Evolutionary conservation across 495 filamentous ascomycete species (phyloP), one percentile per base, ranked within the genome.

Genomic region (Parathielavia hyrcaniae): DNA sequence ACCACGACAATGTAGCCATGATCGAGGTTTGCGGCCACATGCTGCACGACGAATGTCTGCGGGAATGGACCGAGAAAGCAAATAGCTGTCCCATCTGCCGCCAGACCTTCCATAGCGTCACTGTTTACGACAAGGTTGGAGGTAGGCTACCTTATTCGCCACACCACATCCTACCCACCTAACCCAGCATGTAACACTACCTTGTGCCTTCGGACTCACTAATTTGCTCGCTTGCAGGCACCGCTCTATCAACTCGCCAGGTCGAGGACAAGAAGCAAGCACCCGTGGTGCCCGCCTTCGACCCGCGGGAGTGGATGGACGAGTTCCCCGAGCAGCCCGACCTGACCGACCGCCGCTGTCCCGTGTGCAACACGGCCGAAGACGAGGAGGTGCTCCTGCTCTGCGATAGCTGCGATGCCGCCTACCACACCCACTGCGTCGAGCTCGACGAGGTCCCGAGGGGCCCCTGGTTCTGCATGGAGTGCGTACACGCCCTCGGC

Each of bases 1-100:
- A 67, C 32, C 63, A 73, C 58, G 62, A 67, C 53, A 62, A 70
- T 48, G 74, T 83, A 50, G 80, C 80, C 38, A 60, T 75, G 41
- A 80, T 83, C 41, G 66, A 77, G 57, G 65, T 90, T 38, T 99
- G 93, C 74, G 85, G 85, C 43, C 93, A 99, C 77, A 81, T 88
- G 54, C 73, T 97, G 61, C 93, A 99, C 69, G 84, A 99, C 71
- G 83, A 86, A 49, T 99, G 93, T 67, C 74, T 99, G 57, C 84
- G 86, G 64, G 88, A 89, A 57, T 99, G 93, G 93, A 89, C 87
- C 34, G 89, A 93, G 73, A 84, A 92, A 67, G 92, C 95, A 55
- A 99, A 97, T 73, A 96, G 90, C 68, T 99, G 93, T 68, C 93
- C 93, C 14, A 95, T 97, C 70, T 99, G 93, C 71, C 88, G 93